Base-by-base conservation (phyloP, 208 protist genomes). In the Leishmania gerbilli region DNA sequence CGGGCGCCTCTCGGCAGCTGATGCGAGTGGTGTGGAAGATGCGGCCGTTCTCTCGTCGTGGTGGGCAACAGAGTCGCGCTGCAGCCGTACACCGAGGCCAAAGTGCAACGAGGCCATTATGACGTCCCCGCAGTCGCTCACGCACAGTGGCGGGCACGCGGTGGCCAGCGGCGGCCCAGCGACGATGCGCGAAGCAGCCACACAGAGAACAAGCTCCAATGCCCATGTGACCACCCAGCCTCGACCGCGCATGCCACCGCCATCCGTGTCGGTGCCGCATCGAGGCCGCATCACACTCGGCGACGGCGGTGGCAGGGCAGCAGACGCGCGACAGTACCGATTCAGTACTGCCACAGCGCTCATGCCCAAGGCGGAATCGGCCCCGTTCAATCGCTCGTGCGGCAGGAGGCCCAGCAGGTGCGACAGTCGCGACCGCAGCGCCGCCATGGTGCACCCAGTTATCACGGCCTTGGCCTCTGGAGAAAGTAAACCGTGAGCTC, bases 381-480 rank as follows among this genome's bases (percentile, higher is more conserved):
- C 40, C 9, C 9, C 55, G n/a, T 17, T 3, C 15, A 13, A 34
- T 17, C 40, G 11, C 42, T 31, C 5, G 11, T 58, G 53, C 19
- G 31, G 21, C 11, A 65, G 37, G 19, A 42, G 11, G 2, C 74
- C 37, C 24, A 84, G 49, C 17, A 90, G 64, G 11, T 24, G 37
- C 40, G 76, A 37, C 34, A 90, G 80, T 24, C 81, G 82, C 9
- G 75, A 58, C 7, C 87, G 84, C 45, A 90, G 68, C 6, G 62
- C 79, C 3, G 31, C 3, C 84, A 87, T 85, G 11, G 55, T 42
- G 40, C 77, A 64, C 8, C 58, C 74, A 3, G 65, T 67, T 53
- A 84, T 15, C 71, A 84, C 49, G 31, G 76, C 75, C 62, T 80
- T 83, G 27, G 68, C 81, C 78, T 85, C 84, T 15, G 40, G 62